phyloP scores from a whole-genome alignment of 805 yeast species.

The Cyberlindnera misumaiensis region DNA sequence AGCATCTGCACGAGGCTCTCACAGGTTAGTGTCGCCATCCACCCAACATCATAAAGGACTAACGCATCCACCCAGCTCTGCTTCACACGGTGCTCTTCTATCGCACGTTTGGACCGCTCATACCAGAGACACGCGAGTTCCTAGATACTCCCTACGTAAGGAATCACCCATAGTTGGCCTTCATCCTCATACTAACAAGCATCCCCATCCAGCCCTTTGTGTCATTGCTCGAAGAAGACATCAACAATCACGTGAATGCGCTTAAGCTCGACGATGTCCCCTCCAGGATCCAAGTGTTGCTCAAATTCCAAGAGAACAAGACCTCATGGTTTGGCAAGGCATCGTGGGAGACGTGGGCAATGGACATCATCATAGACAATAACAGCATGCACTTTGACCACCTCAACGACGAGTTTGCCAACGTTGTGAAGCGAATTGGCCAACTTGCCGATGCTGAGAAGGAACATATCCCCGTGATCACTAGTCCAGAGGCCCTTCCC shows the following conservation, averaged over 20 bases:
- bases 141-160: conserved; percentile 46
- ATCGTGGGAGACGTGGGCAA: conserved; percentile 67
- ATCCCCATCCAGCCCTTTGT: background rate
- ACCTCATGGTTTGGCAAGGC: conserved; percentile 46
- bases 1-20: conserved; percentile 47
- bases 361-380: conserved; percentile 33
- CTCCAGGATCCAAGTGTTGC: too few relatives aligned
- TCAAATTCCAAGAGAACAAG: conserved; percentile 39
- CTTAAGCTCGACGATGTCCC: too few relatives aligned
- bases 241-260: background rate
- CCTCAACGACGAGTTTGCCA: conserved; percentile 7
- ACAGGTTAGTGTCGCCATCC: conserved; percentile 33
- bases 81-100: conserved; percentile 64
- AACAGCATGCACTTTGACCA: conserved; percentile 24
- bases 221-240: conserved; percentile 9
- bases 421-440: conserved; percentile 25
- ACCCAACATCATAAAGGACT: too few relatives aligned
- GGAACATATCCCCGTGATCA: conserved; percentile 69
- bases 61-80: conserved; percentile 32
- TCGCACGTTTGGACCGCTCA: conserved; percentile 58
- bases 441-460: conserved; percentile 49
- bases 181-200: too few relatives aligned
- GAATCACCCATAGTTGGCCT: background rate
- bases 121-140: conserved; percentile 50
- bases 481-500: conserved; percentile 58